A percentile compares a stretch with the other conserved stretches of the same genome.
These are phyloP conservation scores for Mortierella sp. DNA, from an alignment of 371 early-diverging fungal species.

Conservation along the genomic window DNA sequence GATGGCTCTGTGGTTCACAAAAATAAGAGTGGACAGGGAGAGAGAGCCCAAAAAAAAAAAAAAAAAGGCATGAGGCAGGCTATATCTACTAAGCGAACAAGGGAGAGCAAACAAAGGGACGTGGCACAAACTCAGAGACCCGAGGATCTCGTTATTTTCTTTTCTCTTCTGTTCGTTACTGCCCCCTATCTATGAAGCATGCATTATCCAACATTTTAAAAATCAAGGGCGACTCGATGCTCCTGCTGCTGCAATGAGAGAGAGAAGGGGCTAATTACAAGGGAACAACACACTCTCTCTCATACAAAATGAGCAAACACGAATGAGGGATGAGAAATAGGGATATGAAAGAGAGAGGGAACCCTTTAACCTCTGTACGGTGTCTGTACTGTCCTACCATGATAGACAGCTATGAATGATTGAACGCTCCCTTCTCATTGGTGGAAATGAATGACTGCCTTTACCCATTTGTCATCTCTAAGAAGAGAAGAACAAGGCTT, in stretches of 20 bases:
- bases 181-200: neutral
- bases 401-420: neutral
- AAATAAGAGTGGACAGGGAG: too few species aligned
- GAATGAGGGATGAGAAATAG: neutral
- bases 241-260: too few species aligned
- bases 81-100: neutral
- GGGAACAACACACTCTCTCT: neutral
- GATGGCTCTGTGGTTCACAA: neutral
- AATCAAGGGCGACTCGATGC: too few species aligned
- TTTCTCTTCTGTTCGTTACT: neutral
- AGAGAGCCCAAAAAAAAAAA: neutral
- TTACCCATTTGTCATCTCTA: neutral
- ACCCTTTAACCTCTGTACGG: neutral
- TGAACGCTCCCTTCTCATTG: neutral
- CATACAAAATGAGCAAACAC: neutral
- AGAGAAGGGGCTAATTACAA: neutral
- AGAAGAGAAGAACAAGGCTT: too few species aligned
- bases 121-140: conserved; percentile 1
- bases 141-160: neutral
- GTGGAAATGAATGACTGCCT: neutral
- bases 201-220: too few species aligned
- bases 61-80: neutral
- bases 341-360: too few species aligned
- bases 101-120: neutral
- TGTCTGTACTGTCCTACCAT: neutral